Base-by-base conservation (phyloP, 805 yeast species). In the Candida glaebosa region DNA sequence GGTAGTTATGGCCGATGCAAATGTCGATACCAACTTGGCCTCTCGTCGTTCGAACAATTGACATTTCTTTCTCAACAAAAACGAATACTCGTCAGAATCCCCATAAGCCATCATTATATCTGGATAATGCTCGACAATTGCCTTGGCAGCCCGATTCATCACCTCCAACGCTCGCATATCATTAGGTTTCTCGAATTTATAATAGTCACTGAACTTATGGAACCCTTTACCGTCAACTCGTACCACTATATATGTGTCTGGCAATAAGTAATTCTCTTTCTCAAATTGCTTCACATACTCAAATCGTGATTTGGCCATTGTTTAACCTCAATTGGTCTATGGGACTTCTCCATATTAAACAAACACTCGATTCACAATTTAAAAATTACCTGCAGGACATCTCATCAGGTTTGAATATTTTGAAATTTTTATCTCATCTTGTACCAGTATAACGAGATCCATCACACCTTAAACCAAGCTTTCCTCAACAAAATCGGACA, bases 171-270 rank as follows among this genome's bases (percentile, higher is more conserved):
- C 98, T 18, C 79, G 58, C 19, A 61, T 46, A 62, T 93, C 99
- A 56, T 93, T 93, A 3, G 99, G 99, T 57, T 93, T 93, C 2
- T 61, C 77, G 60, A 93, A 91, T 2, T 78, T 62, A 60, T 93
- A 93, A 43, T 67, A 64, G 28, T 74, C 74, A 2, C 95, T 81
- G 52, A 93, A 84, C 51, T 80, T 82, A 63, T 93, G 99, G 59
- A 93, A 93, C 18, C 96, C 95, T 48, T 93, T 77, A 1, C 99
- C 99, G 56, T 93, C 99, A 0, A 93, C 80, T 33, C 99, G 72
- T 2, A 93, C 78, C 7, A 93, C 83, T 6, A 93, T 81, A 61
- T 82, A 82, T 0, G 95, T 80, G 43, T 87, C 84, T 1, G 90
- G 96, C 0, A 93, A 72, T 3, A 93, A 71, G 22, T 65, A 63